Evolutionary conservation across 805 yeast species (phyloP), one percentile per base, ranked within the genome.

Genomic region (Saccharomyces kudriavzevii): DNA sequence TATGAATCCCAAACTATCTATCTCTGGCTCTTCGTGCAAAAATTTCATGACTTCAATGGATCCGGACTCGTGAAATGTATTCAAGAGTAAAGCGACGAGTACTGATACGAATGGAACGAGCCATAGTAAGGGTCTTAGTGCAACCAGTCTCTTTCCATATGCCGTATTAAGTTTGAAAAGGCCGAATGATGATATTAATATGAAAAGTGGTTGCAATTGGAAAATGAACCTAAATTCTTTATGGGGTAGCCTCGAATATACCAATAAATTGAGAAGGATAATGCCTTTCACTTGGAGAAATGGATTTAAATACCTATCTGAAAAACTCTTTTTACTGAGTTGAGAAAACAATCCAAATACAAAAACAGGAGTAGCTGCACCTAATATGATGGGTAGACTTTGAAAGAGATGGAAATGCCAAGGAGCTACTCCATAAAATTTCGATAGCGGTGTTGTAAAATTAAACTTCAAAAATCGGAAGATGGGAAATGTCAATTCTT

Each of bases 141-240:
- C 14, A 22, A 26, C 25, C n/a, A 22, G 35, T 20, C 11, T 35
- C 8, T 10, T 40, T 25, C 24, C 17, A 49, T 5, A 30, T n/a
- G 6, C 6, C 9, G 35, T 40, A 17, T 5, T 25, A 11, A 59
- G 27, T 47, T 49, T 46, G 3, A 49, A 22, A 3, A 52, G 52
- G 1, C 79, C 78, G 40, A 67, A 64, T 0, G 87, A 77, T 0
- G 84, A 67, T 24, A 82, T 66, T 1, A 81, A 52, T 14, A 85
- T 73, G 56, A 89, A 70, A 2, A 89, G 61, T 1, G 99, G 97
- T 70, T 87, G 83, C 51, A 94, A 65, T 1, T 95, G 96, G 60
- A 85, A 89, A 17, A 95, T 75, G 67, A 94, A 94, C 48, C 99
- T 77, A 60, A 90, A 87, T 66, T 94, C 99, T 65, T 94, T 94